A percentile compares a stretch with the other conserved stretches of the same genome.
These are phyloP conservation scores for Colletotrichum spinosum DNA, from an alignment of 2,329 filamentous ascomycete genomes.

Conservation along the genomic window DNA sequence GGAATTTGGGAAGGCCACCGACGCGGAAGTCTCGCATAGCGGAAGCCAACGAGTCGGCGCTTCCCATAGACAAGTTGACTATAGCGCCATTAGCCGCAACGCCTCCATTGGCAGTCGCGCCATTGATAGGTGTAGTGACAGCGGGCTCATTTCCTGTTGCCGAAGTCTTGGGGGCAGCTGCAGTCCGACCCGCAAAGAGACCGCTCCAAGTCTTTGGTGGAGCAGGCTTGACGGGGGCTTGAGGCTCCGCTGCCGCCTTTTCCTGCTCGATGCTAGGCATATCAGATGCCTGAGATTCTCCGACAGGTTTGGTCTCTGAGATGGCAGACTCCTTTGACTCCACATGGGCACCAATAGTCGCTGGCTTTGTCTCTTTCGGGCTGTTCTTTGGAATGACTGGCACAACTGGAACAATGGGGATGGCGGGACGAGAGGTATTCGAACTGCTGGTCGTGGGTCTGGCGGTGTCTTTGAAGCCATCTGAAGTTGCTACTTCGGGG, in stretches of 20 bases:
- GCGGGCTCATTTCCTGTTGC: conserved; percentile 40
- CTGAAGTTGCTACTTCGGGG: conserved; percentile 37
- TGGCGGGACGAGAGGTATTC: conserved; percentile 45
- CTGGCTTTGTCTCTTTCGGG: conserved; percentile 43
- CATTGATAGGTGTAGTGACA: conserved; percentile 32
- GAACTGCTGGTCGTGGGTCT: conserved; percentile 35
- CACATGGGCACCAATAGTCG: conserved; percentile 19
- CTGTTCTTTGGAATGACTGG: conserved; percentile 58
- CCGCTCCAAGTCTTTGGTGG: conserved; percentile 55
- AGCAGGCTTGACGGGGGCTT: conserved; percentile 40
- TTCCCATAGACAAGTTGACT: conserved; percentile 24
- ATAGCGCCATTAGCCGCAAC: conserved; percentile 34
- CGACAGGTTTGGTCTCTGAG: conserved; percentile 42
- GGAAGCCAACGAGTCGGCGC: conserved; percentile 74
- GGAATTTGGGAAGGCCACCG: conserved; percentile 71
- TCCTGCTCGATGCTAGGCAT: conserved; percentile 30
- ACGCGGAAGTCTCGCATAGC: conserved; percentile 81
- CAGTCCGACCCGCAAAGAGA: conserved; percentile 47
- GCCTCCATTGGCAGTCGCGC: conserved; percentile 23
- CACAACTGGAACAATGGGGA: conserved; percentile 58
- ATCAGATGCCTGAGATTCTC: conserved; percentile 30
- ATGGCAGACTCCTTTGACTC: conserved; percentile 20
- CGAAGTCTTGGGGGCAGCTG: conserved; percentile 36
- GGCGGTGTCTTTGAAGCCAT: conserved; percentile 38
- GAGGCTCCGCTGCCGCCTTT: conserved; percentile 36